A percentile compares a stretch with the other conserved stretches of the same genome.
Evolutionary conservation across 2,329 filamentous ascomycete genomes (phyloP).

Genomic region (Aspergillus phoenicis): DNA sequence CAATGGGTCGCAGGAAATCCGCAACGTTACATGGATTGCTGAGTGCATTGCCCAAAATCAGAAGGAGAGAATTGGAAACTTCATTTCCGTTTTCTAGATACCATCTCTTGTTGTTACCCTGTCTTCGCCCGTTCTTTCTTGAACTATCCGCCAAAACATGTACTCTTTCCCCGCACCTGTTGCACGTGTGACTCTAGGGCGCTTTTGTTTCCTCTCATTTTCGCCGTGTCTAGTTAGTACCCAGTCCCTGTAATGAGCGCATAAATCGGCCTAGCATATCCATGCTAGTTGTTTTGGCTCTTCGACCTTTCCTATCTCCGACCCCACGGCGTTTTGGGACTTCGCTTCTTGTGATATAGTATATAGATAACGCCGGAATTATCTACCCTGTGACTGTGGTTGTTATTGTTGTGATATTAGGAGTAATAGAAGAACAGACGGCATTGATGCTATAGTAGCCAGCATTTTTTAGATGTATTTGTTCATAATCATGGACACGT

Average conservation of each 20-base stretch:
- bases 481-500: background rate
- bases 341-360: conserved; percentile 33
- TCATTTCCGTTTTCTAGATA: conserved; percentile 90
- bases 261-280: conserved; percentile 27
- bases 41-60: conserved; percentile 99
- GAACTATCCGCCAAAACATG: background rate
- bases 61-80: conserved; percentile 98
- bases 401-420: conserved; percentile 1
- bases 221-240: conserved; percentile 29
- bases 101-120: conserved; percentile 17
- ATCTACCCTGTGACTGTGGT: background rate
- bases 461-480: background rate
- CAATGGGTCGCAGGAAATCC: conserved; percentile 73
- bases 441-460: background rate
- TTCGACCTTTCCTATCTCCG: conserved; percentile 21
- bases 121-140: conserved; percentile 21
- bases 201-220: conserved; percentile 22
- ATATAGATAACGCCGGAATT: conserved; percentile 21
- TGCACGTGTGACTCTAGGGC: background rate
- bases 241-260: conserved; percentile 38
- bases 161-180: background rate
- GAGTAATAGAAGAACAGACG: conserved; percentile 15
- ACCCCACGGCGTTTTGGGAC: conserved; percentile 31
- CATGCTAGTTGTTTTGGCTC: conserved; percentile 23
- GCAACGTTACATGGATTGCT: conserved; percentile 99